Conservation (phyloP, 192 early-diverging fungal species). For the Coemansia sp. region DNA sequence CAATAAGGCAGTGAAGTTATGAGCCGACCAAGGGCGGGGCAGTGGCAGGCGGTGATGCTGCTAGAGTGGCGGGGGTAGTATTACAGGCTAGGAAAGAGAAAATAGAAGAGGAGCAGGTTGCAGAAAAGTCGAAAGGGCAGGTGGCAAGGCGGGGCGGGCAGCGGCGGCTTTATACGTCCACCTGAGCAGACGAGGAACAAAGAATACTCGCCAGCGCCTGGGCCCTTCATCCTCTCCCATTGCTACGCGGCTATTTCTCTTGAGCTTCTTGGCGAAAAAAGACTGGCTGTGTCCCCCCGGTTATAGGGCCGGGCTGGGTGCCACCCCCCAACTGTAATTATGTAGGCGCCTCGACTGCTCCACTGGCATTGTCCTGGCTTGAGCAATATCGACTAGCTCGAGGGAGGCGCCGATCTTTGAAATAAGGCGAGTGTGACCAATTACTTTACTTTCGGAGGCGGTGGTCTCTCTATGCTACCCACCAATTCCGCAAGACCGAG, state of each 20-base stretch:
- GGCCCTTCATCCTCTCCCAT: neutral
- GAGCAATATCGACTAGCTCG: neutral
- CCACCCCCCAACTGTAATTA: neutral
- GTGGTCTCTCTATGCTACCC: neutral
- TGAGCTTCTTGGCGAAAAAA: neutral
- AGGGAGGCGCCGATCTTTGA: neutral
- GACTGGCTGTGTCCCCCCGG: neutral
- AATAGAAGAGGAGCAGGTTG: neutral
- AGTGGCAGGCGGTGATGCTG: neutral
- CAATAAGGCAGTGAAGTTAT: neutral
- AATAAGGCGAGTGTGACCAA: neutral
- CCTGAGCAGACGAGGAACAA: neutral
- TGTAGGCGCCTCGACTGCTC: neutral
- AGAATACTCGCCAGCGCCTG: neutral
- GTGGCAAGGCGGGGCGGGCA: neutral
- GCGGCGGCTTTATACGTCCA: neutral
- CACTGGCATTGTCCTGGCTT: neutral
- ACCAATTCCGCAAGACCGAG: neutral
- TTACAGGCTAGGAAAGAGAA: neutral
- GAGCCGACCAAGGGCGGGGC: neutral
- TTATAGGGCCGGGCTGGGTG: neutral
- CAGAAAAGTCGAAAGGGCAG: neutral
- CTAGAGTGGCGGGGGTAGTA: neutral
- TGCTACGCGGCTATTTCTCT: slow-evolving; percentile 1
- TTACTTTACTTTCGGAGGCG: neutral